Evolutionary conservation across 2,329 filamentous ascomycete genomes (phyloP).

Genomic region (Alternaria metachromatica): DNA sequence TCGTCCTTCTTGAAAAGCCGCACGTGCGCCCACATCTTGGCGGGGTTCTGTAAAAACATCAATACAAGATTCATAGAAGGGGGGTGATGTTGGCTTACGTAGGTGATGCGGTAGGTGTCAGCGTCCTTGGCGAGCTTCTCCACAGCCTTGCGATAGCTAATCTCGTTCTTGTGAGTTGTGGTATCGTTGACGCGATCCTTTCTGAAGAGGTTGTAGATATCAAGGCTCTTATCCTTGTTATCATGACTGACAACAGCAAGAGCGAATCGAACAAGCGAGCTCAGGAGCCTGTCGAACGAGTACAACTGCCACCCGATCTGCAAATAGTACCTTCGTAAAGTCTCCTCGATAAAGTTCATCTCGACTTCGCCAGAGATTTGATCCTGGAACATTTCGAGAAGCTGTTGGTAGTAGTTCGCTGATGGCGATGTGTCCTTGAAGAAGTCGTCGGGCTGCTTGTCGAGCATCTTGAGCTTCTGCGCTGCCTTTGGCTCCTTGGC

Average conservation of each 20-base stretch:
- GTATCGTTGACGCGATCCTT: constrained; percentile 80
- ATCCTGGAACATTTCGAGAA: constrained; percentile 84
- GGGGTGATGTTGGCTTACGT: constrained; percentile 68
- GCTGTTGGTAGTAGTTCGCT: constrained; percentile 83
- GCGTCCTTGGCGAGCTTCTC: constrained; percentile 93
- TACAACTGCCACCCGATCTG: constrained; percentile 92
- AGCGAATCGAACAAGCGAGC: constrained; percentile 79
- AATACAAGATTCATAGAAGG: constrained; percentile 19
- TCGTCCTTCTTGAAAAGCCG: constrained; percentile 90
- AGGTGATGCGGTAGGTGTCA: constrained; percentile 88
- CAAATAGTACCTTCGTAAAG: constrained; percentile 89
- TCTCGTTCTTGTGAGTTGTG: constrained; percentile 88
- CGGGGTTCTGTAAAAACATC: constrained; percentile 53
- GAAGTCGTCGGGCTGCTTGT: constrained; percentile 76
- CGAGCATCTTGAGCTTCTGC: constrained; percentile 80
- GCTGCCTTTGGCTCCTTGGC: constrained; percentile 80
- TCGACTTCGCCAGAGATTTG: constrained; percentile 84
- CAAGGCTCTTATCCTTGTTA: constrained; percentile 89
- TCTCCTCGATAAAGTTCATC: constrained; percentile 83
- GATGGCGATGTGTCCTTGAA: constrained; percentile 69
- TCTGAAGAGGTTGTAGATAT: constrained; percentile 87
- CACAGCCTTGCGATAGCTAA: constrained; percentile 87
- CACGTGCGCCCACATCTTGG: constrained; percentile 75
- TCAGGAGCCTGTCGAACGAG: constrained; percentile 87
- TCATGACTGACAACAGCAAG: constrained; percentile 85